Evolutionary conservation across 108 stramenopile species (phyloP), one percentile per base, ranked within the genome.

Genomic region (Cyclotella sp.): DNA sequence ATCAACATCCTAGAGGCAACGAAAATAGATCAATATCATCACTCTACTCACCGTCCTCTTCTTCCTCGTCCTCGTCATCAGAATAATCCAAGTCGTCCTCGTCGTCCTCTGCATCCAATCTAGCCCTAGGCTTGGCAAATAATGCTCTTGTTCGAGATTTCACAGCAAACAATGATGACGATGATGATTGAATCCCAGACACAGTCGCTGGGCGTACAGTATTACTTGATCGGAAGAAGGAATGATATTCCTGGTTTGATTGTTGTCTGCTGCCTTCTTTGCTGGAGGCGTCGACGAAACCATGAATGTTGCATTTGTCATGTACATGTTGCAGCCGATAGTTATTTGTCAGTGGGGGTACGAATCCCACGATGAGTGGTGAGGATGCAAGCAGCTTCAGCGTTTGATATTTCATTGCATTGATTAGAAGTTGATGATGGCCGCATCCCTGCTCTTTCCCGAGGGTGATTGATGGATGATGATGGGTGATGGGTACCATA

Each of bases 111-210:
- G 51, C 68, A 19, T 53, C 68, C 9, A 29, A 39, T 27, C 49
- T 30, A 39, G 34, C 30, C 28, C 28, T 34, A 10, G 64, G 49
- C n/a, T 51, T 29, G 16, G 68, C 68, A 68, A 68, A 53, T 29
- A 54, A 30, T 21, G 34, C 51, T 10, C 49, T 27, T 18, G 46
- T 21, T 30, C 49, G 68, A 52, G 27, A 54, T 51, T 47, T 51
- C 19, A 29, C 34, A 12, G 68, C 15, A 28, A 45, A 46, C 9
- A 39, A 15, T 19, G 40, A 63, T 41, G 62, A 41, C 40, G 62
- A 63, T 41, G 62, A 40, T 19, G 64, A 65, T 26, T 46, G 55
- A 24, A 24, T 40, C 22, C 26, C 39, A 6, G 14, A 40, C 41
- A 19, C 58, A 26, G 14, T 26, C 14, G 14, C 21, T 26, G 14